Conservation (phyloP, 2,329 filamentous ascomycete genomes). For the Lecanicillium sp. region DNA sequence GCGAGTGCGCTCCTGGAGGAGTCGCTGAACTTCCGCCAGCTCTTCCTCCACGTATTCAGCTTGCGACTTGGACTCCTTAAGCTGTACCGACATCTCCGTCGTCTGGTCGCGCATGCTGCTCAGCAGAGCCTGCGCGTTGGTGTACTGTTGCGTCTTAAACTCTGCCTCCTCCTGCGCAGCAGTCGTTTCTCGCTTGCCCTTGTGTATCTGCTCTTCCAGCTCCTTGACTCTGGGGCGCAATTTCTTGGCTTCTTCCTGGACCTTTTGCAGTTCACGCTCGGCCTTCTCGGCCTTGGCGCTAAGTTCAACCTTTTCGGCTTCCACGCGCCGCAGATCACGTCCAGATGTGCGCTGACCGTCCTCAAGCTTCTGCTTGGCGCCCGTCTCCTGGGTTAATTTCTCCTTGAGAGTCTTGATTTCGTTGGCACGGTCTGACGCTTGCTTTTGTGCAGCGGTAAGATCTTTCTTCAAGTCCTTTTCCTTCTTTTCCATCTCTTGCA, state of each 20-base stretch:
- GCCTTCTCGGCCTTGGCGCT: constrained; percentile 66
- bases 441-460: constrained; percentile 59
- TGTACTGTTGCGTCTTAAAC: constrained; percentile 78
- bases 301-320: constrained; percentile 73
- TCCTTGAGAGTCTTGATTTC: constrained; percentile 75
- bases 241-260: constrained; percentile 65
- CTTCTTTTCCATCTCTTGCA: constrained; percentile 70
- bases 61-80: constrained; percentile 79
- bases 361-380: constrained; percentile 64
- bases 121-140: constrained; percentile 76
- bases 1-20: constrained; percentile 79
- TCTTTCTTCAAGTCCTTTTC: constrained; percentile 78
- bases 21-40: constrained; percentile 75
- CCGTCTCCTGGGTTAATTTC: constrained; percentile 68
- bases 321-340: constrained; percentile 69
- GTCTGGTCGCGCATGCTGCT: constrained; percentile 91
- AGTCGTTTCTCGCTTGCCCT: constrained; percentile 59
- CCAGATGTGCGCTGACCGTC: constrained; percentile 68
- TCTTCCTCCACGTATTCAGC: constrained; percentile 89
- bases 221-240: constrained; percentile 55
- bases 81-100: constrained; percentile 78
- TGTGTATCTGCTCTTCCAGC: constrained; percentile 66
- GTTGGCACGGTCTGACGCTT: constrained; percentile 63
- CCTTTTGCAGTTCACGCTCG: constrained; percentile 58
- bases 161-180: constrained; percentile 71